Evolutionary conservation across 2,329 filamentous ascomycete genomes (phyloP).

Genomic region (Cadophora sp.): DNA sequence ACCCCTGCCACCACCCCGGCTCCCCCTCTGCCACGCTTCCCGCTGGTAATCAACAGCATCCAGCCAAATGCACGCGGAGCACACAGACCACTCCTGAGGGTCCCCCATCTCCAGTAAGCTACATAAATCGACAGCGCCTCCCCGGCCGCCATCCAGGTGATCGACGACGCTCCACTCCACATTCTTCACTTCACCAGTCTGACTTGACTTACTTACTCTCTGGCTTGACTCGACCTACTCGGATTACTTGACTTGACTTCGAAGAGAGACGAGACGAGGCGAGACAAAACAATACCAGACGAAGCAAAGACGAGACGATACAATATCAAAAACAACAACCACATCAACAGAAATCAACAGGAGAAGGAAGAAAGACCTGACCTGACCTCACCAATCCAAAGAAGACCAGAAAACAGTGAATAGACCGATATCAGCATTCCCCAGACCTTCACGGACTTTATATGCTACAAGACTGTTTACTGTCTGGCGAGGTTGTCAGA

Average conservation of each 20-base stretch:
- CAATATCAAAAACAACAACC: conserved; percentile 5
- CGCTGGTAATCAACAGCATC: conserved; percentile 38
- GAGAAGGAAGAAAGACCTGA: background rate
- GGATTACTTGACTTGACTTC: background rate
- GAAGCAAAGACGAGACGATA: conserved; percentile 9
- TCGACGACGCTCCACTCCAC: conserved; percentile 47
- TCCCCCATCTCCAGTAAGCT: conserved; percentile 42
- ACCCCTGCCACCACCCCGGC: conserved; percentile 10
- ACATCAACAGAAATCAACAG: background rate
- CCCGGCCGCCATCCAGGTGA: conserved; percentile 49
- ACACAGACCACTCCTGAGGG: conserved; percentile 37
- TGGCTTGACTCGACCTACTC: background rate
- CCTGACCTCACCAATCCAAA: background rate
- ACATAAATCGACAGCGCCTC: conserved; percentile 46
- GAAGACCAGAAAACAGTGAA: background rate
- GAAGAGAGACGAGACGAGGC: conserved; percentile 27
- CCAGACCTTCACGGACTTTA: conserved; percentile 2
- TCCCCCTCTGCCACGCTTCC: conserved; percentile 36
- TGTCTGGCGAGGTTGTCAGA: conserved; percentile 20
- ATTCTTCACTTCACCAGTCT: conserved; percentile 39
- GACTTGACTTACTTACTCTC: conserved; percentile 27
- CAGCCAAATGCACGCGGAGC: conserved; percentile 32
- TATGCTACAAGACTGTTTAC: conserved; percentile 20
- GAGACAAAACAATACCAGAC: conserved; percentile 1
- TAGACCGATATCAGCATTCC: background rate